phyloP scores from a whole-genome alignment of 129 eudicot genomes.

The Flaveria bidentis region DNA sequence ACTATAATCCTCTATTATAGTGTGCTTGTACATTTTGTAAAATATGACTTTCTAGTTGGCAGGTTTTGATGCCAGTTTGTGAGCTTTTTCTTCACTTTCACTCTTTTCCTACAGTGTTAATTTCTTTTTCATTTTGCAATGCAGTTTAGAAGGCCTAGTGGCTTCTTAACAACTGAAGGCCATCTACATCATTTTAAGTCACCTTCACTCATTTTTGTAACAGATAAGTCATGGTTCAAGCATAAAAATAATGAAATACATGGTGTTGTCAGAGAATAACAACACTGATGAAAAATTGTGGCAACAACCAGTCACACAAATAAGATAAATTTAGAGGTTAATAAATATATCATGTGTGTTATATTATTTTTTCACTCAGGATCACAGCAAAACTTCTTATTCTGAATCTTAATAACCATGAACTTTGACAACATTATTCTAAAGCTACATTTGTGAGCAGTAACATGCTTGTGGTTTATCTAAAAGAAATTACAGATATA shows the following conservation, averaged over 20 bases:
- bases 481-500: conserved; percentile 25
- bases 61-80: not conserved
- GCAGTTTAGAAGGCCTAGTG: not conserved
- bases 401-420: not conserved
- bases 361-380: conserved; percentile 3
- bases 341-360: not conserved
- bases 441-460: not conserved
- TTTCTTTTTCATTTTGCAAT: not conserved
- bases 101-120: not conserved
- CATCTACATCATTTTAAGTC: conserved; percentile 7
- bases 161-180: not conserved
- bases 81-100: not conserved
- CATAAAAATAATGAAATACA: not conserved
- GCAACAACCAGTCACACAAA: conserved; percentile 3
- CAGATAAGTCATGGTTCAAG: not conserved
- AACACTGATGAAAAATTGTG: not conserved
- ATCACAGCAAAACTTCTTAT: conserved; percentile 7
- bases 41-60: not conserved
- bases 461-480: not conserved
- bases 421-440: not conserved
- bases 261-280: not conserved
- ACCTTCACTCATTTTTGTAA: not conserved
- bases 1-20: not conserved
- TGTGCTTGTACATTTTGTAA: not conserved
- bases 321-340: not conserved